These are phyloP conservation scores for Rhodofomes roseus DNA, from an alignment of 1,284 basidiomycete genomes.

Conservation along the genomic window DNA sequence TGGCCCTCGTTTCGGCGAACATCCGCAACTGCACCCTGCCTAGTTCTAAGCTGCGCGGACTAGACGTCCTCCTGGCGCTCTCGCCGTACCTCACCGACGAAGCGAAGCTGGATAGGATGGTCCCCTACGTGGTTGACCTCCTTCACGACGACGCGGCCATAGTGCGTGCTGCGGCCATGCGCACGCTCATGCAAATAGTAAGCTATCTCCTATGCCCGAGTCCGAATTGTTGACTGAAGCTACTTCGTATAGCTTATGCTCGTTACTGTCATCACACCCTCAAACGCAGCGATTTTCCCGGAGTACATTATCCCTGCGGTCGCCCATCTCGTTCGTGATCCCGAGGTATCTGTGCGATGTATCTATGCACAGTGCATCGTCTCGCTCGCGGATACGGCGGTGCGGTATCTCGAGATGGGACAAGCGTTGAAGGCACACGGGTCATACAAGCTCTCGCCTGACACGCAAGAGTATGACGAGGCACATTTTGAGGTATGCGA, in stretches of 20 bases:
- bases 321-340: conserved; percentile 76
- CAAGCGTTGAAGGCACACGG: conserved; percentile 86
- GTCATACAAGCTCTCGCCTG: conserved; percentile 59
- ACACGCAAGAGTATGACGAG: conserved; percentile 72
- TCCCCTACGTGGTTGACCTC: conserved; percentile 90
- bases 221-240: background rate
- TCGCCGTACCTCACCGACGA: conserved; percentile 87
- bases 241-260: conserved; percentile 62
- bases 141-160: conserved; percentile 81
- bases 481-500: conserved; percentile 65
- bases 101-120: conserved; percentile 90
- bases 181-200: conserved; percentile 84
- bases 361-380: conserved; percentile 88
- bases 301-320: conserved; percentile 96
- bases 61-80: conserved; percentile 88
- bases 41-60: conserved; percentile 79
- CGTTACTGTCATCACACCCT: conserved; percentile 85
- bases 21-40: conserved; percentile 87
- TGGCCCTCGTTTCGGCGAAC: conserved; percentile 87
- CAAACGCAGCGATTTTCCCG: conserved; percentile 85
- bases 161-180: conserved; percentile 78
- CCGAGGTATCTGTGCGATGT: conserved; percentile 85
- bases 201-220: conserved; percentile 27
- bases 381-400: conserved; percentile 79
- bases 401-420: conserved; percentile 87